Evolutionary conservation across 2,329 filamentous ascomycete genomes (phyloP), one percentile per base, ranked within the genome.

Genomic region (Penicillium sp.): DNA sequence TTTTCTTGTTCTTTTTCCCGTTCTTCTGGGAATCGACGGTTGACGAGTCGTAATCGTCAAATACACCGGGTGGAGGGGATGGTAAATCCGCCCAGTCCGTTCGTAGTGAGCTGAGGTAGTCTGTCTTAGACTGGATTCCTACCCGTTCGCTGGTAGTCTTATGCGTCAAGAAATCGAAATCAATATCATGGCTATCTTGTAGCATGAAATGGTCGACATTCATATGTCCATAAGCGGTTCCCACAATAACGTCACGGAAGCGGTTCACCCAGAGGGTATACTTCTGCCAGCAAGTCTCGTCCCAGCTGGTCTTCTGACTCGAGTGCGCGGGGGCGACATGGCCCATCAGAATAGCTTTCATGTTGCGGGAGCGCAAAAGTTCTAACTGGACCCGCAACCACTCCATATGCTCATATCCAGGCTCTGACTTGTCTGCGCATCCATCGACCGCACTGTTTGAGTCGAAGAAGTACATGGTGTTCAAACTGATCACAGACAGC

Each of bases 201-300:
- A 99, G 78, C 69, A 98, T 84, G 75, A 99, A 99, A 73, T 99
- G 95, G 68, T 99, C 95, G 63, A 97, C 90, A 70, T 99, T 99
- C 95, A 99, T 98, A 72, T 99, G 95, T 1, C 93, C 95, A 69
- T 90, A 99, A 6, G 96, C 70, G 26, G 86, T 86, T 13, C 85
- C 86, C 21, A 93, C 82, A 21, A 99, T 82, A 37, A 99, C 88
- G 72, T 99, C 95, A 33, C 95, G 89, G 74, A 92, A 99, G 73
- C 96, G 91, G 64, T 86, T 84, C 68, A 93, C 78, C 91, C 93
- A 98, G 4, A 98, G 78, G 0, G 91, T 90, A 75, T 96, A 99
- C 72, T 96, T 97, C 73, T 97, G 93, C 93, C 93, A 99, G 77
- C 95, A 99, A 0, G 90, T 92, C 79, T 98, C 93, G 64, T 97